Percentiles rank a stretch among this genome's conserved stretches.
phyloP scores from a whole-genome alignment of 768 basidiomycete species.

The Daedalea quercina region DNA sequence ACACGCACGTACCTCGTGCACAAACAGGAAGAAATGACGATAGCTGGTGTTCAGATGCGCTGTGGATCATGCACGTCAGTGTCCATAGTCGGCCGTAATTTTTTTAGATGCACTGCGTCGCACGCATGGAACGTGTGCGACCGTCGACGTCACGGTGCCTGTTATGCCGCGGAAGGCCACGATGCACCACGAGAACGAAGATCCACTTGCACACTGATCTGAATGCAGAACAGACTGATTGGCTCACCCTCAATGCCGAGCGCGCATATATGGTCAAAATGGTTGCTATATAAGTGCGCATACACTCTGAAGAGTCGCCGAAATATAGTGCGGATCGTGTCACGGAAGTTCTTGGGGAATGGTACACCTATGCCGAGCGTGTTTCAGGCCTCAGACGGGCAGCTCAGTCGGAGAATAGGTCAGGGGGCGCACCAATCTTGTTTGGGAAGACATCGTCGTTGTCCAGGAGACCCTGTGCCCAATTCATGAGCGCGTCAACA shows the following conservation, averaged over 20 bases:
- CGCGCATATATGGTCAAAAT: slow-evolving; percentile 98
- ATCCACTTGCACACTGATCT: background rate
- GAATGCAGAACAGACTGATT: background rate
- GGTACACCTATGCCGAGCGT: slow-evolving; percentile 60
- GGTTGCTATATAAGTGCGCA: slow-evolving; percentile 97
- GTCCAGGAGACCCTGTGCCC: slow-evolving; percentile 90
- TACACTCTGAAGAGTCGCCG: slow-evolving; percentile 94
- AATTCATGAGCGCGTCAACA: slow-evolving; percentile 98
- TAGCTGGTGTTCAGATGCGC: slow-evolving; percentile 99
- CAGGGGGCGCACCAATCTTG: slow-evolving; percentile 65
- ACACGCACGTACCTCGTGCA: slow-evolving; percentile 72
- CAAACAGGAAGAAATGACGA: slow-evolving; percentile 94
- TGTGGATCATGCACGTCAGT: slow-evolving; percentile 23
- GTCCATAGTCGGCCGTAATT: too few species aligned
- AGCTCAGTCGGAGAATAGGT: slow-evolving; percentile 1
- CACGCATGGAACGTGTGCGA: background rate
- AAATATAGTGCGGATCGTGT: slow-evolving; percentile 87
- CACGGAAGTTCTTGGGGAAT: slow-evolving; percentile 85
- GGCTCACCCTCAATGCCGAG: slow-evolving; percentile 89
- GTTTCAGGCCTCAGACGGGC: too few species aligned
- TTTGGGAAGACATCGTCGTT: slow-evolving; percentile 92
- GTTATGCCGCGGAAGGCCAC: too few species aligned
- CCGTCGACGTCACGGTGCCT: too few species aligned
- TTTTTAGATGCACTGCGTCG: background rate
- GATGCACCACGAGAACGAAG: too few species aligned